Evolutionary conservation across 2,329 filamentous ascomycete genomes (phyloP).

Genomic region (Myrmaecium sp.): DNA sequence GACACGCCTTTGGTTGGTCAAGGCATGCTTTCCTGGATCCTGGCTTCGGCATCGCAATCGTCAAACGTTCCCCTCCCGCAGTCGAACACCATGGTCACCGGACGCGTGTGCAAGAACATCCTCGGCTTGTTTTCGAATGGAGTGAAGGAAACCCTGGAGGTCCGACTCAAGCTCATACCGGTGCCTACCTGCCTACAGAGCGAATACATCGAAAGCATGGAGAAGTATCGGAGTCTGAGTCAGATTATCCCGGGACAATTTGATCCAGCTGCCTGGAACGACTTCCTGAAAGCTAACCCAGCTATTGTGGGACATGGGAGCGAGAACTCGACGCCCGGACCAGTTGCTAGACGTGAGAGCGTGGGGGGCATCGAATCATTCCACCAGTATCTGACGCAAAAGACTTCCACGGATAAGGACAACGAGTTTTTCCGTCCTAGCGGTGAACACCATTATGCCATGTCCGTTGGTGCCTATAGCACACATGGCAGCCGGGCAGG

Average conservation of each 20-base stretch:
- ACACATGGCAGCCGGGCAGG: constrained; percentile 23
- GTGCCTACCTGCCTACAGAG: constrained; percentile 48
- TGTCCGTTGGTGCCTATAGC: constrained; percentile 10
- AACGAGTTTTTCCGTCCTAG: too few species aligned
- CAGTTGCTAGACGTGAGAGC: too few species aligned
- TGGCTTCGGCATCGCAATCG: constrained; percentile 43
- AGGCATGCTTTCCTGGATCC: constrained; percentile 77
- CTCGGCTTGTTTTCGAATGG: constrained; percentile 72
- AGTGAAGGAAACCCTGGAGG: constrained; percentile 75
- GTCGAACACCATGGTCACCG: constrained; percentile 62
- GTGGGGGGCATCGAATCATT: constrained; percentile 17
- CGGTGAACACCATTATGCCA: constrained; percentile 11
- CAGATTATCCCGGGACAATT: constrained; percentile 40
- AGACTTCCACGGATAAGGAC: constrained; percentile 12
- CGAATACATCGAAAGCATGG: constrained; percentile 44
- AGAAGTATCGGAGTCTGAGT: constrained; percentile 41
- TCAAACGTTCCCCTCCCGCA: constrained; percentile 39
- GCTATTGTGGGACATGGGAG: constrained; percentile 9
- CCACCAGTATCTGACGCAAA: constrained; percentile 20
- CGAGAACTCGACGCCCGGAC: too few species aligned
- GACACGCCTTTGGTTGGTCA: constrained; percentile 88
- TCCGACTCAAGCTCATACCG: constrained; percentile 72
- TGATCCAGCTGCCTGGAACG: constrained; percentile 62
- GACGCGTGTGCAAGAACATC: constrained; percentile 74
- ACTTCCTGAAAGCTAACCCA: constrained; percentile 57